Base-by-base conservation (phyloP, 169 alveolate species). In the Plasmodium ovale region DNA sequence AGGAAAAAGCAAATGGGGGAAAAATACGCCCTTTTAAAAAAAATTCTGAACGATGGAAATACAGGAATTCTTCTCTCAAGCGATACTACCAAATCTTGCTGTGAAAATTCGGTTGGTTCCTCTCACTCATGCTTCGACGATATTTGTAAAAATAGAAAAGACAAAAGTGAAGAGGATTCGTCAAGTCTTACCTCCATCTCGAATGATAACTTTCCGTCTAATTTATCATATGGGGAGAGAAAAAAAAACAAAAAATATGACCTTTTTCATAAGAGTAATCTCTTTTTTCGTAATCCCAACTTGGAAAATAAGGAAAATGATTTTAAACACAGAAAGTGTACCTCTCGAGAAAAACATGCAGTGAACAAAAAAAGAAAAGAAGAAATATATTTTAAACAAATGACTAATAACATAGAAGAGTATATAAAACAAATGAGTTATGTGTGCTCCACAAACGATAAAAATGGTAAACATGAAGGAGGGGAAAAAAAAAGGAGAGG, bases 1-100 rank as follows among this genome's bases (percentile, higher is more conserved):
- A n/a, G n/a, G n/a, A n/a, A 39, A 39, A 39, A 39, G 10, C 10
- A 39, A 35, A 70, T 70, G 68, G 19, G 21, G 59, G 70, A 53
- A 7, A 53, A 71, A 14, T 71, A 51, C 42, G 33, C 33, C 0
- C 16, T 25, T 5, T 19, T 53, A 21, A 71, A 42, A 25, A 71
- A 53, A 27, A 53, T 71, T 25, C 70, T 71, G 29, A 49, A 31
- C n/a, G n/a, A n/a, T 1, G n/a, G 27, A 0, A 71, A 39, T 23
- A 31, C n/a, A 37, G 69, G 21, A 6, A 71, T 71, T 29, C 14
- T 25, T n/a, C n/a, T n/a, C 19, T 71, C 87, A 1, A 53, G 27
- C 16, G 70, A 33, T 21, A 53, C 51, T n/a, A 51, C 69, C 19
- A 7, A 4, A 39, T 71, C 87, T 21, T 21, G 19, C 33, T 37